Conservation (phyloP, 257 asterid species). For the Fraxinus excelsior region DNA sequence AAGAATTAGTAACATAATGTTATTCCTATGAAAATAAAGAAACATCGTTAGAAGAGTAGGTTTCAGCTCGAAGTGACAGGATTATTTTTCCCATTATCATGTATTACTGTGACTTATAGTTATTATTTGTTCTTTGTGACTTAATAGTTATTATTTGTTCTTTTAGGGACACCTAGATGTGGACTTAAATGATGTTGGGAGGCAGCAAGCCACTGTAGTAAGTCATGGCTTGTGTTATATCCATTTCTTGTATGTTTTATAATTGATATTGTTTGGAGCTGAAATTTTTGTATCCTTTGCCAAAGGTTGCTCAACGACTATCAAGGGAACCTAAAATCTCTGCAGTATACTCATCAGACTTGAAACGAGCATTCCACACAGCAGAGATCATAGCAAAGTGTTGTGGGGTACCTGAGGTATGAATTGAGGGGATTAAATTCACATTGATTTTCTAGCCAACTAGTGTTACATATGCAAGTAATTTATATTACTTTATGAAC, state of each 20-base stretch:
- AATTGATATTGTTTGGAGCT: constrained; percentile 5
- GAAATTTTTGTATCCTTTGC: neutral
- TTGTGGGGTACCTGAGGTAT: constrained; percentile 79
- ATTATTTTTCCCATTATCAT: neutral
- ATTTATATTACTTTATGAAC: neutral
- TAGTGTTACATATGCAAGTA: neutral
- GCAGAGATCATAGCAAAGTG: constrained; percentile 62
- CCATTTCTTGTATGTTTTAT: constrained; percentile 1
- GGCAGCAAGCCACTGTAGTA: constrained; percentile 83
- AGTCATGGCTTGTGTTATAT: constrained; percentile 28
- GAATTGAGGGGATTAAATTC: constrained; percentile 20
- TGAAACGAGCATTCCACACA: constrained; percentile 75
- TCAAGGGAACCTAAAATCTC: constrained; percentile 63
- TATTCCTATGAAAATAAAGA: constrained; percentile 4
- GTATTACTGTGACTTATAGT: neutral
- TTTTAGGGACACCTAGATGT: constrained; percentile 87
- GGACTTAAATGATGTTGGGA: constrained; percentile 72
- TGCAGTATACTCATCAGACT: constrained; percentile 76
- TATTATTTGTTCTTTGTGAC: constrained; percentile 19
- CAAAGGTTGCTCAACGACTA: constrained; percentile 76
- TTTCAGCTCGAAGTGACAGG: neutral
- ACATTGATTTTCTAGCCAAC: constrained; percentile 8
- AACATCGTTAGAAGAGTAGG: neutral
- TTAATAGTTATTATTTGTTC: too few relatives aligned
- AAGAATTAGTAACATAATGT: neutral